A percentile compares a stretch with the other conserved stretches of the same genome.
These are phyloP conservation scores for Dinochytrium kinnereticum DNA, from an alignment of 371 early-diverging fungal species.

Conservation along the genomic window DNA sequence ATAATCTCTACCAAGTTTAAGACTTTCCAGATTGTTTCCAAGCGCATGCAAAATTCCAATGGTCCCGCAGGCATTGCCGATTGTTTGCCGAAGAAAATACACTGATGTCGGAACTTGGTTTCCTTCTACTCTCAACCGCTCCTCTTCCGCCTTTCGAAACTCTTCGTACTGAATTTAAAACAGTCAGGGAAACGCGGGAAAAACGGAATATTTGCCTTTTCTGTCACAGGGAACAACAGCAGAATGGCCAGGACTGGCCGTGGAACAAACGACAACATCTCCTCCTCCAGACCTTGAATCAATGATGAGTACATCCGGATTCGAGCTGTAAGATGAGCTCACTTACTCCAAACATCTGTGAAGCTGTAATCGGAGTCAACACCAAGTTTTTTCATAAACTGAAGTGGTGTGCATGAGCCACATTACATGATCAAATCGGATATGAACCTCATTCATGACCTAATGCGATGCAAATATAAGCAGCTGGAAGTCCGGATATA, in stretches of 20 bases:
- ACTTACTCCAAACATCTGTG: slow-evolving; percentile 39
- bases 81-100: slow-evolving; percentile 86
- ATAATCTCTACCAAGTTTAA: background rate
- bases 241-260: slow-evolving; percentile 81
- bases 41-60: slow-evolving; percentile 59
- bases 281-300: slow-evolving; percentile 79
- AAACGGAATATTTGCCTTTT: no score
- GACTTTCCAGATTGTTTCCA: slow-evolving; percentile 38
- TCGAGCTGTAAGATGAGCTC: background rate
- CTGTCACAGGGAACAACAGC: slow-evolving; percentile 67
- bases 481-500: background rate
- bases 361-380: slow-evolving; percentile 23
- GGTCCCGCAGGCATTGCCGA: slow-evolving; percentile 84
- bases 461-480: slow-evolving; percentile 21
- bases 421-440: background rate
- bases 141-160: slow-evolving; percentile 59
- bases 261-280: slow-evolving; percentile 78
- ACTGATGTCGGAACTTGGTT: slow-evolving; percentile 56
- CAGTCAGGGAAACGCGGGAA: no score
- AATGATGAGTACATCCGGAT: slow-evolving; percentile 41
- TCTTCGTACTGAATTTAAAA: slow-evolving; percentile 59
- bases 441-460: slow-evolving; percentile 70
- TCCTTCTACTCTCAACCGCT: slow-evolving; percentile 56
- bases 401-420: background rate
- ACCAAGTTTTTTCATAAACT: slow-evolving; percentile 38